Percentiles rank a stretch among this genome's conserved stretches.
Evolutionary conservation across 116 monocot genomes (phyloP).

Genomic region (Iris pallida): DNA sequence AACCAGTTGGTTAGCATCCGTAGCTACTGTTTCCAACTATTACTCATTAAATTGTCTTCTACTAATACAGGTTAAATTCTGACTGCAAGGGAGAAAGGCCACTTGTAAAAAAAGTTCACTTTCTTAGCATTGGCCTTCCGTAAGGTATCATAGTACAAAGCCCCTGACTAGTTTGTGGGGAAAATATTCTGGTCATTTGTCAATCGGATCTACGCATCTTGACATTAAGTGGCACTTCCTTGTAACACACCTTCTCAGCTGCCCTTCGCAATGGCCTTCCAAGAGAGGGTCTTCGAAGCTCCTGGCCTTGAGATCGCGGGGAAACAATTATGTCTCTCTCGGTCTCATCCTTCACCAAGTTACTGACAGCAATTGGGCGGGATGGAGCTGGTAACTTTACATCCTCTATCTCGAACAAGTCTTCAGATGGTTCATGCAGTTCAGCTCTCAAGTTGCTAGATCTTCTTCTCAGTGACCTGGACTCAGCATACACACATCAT

Average conservation of each 20-base stretch:
- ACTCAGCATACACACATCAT: background rate
- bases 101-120: too few relatives aligned
- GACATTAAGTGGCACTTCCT: constrained; percentile 22
- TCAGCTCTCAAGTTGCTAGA: constrained; percentile 1
- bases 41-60: too few relatives aligned
- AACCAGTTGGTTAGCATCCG: too few relatives aligned
- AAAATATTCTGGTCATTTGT: background rate
- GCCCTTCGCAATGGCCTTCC: constrained; percentile 34
- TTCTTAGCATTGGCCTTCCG: too few relatives aligned
- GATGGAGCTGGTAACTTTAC: constrained; percentile 1
- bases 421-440: constrained; percentile 1
- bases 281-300: constrained; percentile 13
- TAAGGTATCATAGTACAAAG: too few relatives aligned
- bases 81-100: too few relatives aligned
- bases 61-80: too few relatives aligned
- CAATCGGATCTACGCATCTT: constrained; percentile 29
- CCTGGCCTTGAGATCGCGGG: background rate
- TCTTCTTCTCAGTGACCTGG: background rate
- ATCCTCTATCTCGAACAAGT: constrained; percentile 17
- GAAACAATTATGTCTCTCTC: background rate
- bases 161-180: too few relatives aligned
- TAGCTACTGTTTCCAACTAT: too few relatives aligned
- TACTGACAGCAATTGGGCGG: background rate
- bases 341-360: background rate
- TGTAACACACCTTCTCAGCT: constrained; percentile 33